Percentiles rank a stretch among this genome's conserved stretches.
These are phyloP conservation scores for Telfairia occidentalis DNA, from an alignment of 331 rosid species.

Conservation along the genomic window DNA sequence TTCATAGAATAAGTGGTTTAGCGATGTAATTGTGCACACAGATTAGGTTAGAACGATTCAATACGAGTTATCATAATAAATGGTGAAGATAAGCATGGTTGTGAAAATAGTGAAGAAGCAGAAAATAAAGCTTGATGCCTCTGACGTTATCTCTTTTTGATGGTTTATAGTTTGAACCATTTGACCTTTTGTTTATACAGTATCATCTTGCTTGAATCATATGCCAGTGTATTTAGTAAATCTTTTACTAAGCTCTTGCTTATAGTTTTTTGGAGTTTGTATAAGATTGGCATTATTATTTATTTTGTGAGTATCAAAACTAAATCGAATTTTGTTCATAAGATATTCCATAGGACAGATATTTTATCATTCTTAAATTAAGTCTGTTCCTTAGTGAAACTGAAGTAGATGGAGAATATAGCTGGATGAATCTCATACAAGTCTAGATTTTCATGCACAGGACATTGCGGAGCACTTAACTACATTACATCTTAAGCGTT, in stretches of 20 bases:
- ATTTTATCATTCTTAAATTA: not conserved
- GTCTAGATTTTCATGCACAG: conserved; percentile 23
- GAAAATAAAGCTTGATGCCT: not conserved
- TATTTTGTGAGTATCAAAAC: not conserved
- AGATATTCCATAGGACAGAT: not conserved
- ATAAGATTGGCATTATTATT: not conserved
- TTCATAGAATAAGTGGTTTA: not conserved
- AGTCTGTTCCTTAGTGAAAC: not conserved
- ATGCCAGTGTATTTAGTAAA: not conserved
- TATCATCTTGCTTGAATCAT: not conserved
- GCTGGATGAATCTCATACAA: conserved; percentile 10
- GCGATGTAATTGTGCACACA: not conserved
- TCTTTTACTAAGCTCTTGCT: not conserved
- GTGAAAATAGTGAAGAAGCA: not conserved
- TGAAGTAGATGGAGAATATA: not conserved
- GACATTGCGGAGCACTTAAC: conserved; percentile 91
- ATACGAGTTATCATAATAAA: not conserved
- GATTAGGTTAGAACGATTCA: not conserved
- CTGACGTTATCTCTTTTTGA: not conserved
- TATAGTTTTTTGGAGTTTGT: not conserved
- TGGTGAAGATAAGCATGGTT: not conserved
- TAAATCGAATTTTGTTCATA: not conserved
- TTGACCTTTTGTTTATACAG: not conserved
- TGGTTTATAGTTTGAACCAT: not conserved
- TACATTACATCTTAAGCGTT: conserved; percentile 68